Evolutionary conservation across 208 protist genomes (phyloP).

Genomic region (Crithidia bombi): DNA sequence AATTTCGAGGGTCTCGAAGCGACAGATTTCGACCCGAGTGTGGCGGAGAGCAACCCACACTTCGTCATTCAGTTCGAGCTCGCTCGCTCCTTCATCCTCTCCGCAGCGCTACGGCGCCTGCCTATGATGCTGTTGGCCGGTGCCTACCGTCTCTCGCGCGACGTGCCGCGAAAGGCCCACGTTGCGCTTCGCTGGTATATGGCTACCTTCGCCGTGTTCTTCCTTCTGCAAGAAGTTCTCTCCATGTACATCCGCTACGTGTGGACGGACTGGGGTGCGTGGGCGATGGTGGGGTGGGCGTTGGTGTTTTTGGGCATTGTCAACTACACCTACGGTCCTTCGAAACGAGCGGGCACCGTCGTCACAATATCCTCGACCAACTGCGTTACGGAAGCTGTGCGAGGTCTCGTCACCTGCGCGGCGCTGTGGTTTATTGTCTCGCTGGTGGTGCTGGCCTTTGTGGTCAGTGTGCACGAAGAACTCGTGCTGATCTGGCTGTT

Average conservation of each 20-base stretch:
- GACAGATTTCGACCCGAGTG: constrained; percentile 43
- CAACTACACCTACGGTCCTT: constrained; percentile 88
- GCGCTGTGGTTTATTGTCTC: constrained; percentile 60
- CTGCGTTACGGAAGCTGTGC: constrained; percentile 55
- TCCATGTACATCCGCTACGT: constrained; percentile 55
- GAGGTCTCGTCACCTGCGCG: constrained; percentile 53
- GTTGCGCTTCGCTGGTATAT: constrained; percentile 86
- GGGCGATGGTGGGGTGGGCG: constrained; percentile 37
- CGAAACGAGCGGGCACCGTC: constrained; percentile 72
- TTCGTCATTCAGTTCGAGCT: constrained; percentile 83
- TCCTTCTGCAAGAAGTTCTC: constrained; percentile 41
- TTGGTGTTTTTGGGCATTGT: constrained; percentile 60
- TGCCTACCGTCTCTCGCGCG: constrained; percentile 60
- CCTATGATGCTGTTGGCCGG: constrained; percentile 51
- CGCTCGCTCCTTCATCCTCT: constrained; percentile 46
- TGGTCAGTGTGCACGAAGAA: constrained; percentile 91
- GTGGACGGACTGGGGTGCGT: constrained; percentile 31
- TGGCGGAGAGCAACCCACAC: constrained; percentile 66
- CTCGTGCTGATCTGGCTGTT: constrained; percentile 85
- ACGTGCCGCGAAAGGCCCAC: constrained; percentile 64
- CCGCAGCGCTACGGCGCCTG: constrained; percentile 41
- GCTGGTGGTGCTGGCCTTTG: constrained; percentile 61
- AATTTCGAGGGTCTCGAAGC: constrained; percentile 55
- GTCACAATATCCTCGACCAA: constrained; percentile 50
- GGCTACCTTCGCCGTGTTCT: constrained; percentile 55